Evolutionary conservation across 495 filamentous ascomycete genomes (phyloP).

Genomic region (Trypethelium eluteriae): DNA sequence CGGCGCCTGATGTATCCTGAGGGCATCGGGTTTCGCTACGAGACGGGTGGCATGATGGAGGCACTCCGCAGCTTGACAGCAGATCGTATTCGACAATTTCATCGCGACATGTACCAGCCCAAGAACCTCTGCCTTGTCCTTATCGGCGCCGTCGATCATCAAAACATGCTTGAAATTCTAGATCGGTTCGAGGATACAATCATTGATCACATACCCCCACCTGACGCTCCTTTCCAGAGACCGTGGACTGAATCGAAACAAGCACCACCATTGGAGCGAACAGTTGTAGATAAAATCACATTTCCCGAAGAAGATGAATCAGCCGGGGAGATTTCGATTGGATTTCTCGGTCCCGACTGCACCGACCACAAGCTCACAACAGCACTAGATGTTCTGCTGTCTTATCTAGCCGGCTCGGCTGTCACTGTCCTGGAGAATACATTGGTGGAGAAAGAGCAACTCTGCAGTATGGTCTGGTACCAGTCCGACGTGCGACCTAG

Average conservation of each 20-base stretch:
- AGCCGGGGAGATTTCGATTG: conserved; percentile 73
- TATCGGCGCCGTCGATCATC: conserved; percentile 80
- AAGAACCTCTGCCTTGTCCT: conserved; percentile 89
- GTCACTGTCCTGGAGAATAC: conserved; percentile 85
- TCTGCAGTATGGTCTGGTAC: conserved; percentile 75
- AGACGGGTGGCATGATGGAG: conserved; percentile 96
- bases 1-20: conserved; percentile 78
- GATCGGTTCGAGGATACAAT: conserved; percentile 86
- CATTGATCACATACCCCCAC: conserved; percentile 65
- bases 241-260: conserved; percentile 86
- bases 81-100: conserved; percentile 84
- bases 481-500: conserved; percentile 69
- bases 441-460: conserved; percentile 86
- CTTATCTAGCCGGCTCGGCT: conserved; percentile 85
- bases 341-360: conserved; percentile 76
- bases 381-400: conserved; percentile 67
- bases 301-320: conserved; percentile 98
- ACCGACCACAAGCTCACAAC: conserved; percentile 47
- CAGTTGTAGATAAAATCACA: conserved; percentile 65
- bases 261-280: conserved; percentile 60
- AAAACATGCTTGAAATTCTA: conserved; percentile 67
- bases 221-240: conserved; percentile 67
- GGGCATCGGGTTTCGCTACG: conserved; percentile 85
- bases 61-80: conserved; percentile 75
- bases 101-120: conserved; percentile 96